phyloP scores from a whole-genome alignment of 768 basidiomycete species.

The Trametes maxima region DNA sequence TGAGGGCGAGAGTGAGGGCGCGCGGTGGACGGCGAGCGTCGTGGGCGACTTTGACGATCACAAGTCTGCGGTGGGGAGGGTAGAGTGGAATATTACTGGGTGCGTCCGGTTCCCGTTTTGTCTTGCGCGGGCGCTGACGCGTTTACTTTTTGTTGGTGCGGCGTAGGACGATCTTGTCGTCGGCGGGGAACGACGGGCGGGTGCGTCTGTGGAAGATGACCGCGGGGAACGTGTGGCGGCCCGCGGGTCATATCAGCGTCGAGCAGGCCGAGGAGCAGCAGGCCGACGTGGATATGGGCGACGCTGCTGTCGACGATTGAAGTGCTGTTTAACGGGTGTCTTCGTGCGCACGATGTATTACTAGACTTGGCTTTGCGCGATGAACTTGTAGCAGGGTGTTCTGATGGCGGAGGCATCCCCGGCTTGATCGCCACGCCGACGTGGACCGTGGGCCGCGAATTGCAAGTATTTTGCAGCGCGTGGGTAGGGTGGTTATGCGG shows the following conservation, averaged over 20 bases:
- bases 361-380: too few species aligned
- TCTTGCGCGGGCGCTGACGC: neutral
- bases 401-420: too few species aligned
- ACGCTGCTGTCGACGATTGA: conserved; percentile 40
- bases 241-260: conserved; percentile 80
- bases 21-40: conserved; percentile 69
- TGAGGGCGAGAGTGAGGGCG: conserved; percentile 47
- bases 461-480: too few species aligned
- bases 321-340: neutral
- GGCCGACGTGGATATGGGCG: conserved; percentile 49
- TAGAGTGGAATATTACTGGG: conserved; percentile 96
- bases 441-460: too few species aligned
- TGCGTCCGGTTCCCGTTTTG: conserved; percentile 33
- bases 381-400: too few species aligned
- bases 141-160: neutral
- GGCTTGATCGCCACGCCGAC: too few species aligned
- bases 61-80: conserved; percentile 79
- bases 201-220: conserved; percentile 86
- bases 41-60: conserved; percentile 91
- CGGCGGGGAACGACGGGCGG: conserved; percentile 81
- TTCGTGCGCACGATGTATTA: neutral
- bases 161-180: conserved; percentile 75
- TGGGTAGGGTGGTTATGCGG: too few species aligned
- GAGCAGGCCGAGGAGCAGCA: conserved; percentile 66
- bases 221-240: conserved; percentile 80